Conservation (phyloP, 1,139 yeast genomes). For the Debaryomyces fabryi region DNA sequence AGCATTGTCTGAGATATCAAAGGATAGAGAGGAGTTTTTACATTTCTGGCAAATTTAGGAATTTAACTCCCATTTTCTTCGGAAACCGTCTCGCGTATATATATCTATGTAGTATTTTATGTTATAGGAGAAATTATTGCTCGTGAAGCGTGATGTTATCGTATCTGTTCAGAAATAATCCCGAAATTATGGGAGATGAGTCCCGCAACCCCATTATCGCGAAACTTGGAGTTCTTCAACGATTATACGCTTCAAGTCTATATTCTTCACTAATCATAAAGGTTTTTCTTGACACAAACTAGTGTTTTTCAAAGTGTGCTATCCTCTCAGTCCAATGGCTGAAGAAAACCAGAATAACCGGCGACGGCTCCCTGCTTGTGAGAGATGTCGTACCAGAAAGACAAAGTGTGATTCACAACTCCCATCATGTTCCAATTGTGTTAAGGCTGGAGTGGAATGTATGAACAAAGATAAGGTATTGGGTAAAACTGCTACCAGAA, state of each 20-base stretch:
- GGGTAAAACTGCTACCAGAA: constrained; percentile 10
- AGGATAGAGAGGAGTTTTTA: too few species aligned
- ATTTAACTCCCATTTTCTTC: too few species aligned
- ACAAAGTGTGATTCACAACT: constrained; percentile 46
- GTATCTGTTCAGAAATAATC: background rate
- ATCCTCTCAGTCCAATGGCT: background rate
- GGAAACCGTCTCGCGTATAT: too few species aligned
- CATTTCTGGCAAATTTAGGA: too few species aligned
- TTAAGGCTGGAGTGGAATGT: constrained; percentile 39
- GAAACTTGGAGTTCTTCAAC: background rate
- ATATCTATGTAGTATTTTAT: too few species aligned
- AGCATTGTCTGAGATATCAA: too few species aligned
- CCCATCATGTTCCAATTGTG: constrained; percentile 48
- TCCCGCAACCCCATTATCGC: background rate
- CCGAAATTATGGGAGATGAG: background rate
- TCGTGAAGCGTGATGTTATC: background rate
- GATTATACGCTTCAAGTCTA: background rate
- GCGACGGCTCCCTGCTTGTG: constrained; percentile 27
- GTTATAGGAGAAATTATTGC: background rate
- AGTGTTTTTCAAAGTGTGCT: background rate
- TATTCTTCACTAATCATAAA: background rate
- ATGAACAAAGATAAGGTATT: constrained; percentile 20
- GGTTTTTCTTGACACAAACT: background rate
- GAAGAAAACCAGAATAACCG: background rate
- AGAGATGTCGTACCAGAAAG: constrained; percentile 43